A percentile compares a stretch with the other conserved stretches of the same genome.
Conservation (phyloP, 345 rosid genomes). For the Dimocarpus longan region DNA sequence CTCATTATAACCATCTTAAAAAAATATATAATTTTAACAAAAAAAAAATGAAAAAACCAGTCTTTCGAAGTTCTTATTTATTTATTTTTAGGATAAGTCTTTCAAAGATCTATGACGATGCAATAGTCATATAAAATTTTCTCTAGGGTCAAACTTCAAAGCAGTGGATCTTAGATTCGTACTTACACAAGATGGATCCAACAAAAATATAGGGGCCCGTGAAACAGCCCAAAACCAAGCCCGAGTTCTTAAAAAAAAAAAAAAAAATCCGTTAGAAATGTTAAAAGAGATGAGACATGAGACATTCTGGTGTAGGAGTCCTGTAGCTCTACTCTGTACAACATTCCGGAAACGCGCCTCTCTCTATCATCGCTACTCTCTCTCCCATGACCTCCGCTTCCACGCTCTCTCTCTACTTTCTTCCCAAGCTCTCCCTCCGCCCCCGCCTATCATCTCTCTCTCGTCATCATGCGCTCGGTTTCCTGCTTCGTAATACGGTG, state of each 20-base stretch:
- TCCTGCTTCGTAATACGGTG: slow-evolving; percentile 25
- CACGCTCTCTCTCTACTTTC: slow-evolving; percentile 48
- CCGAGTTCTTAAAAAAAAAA: background rate
- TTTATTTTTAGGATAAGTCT: no score
- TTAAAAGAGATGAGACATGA: background rate
- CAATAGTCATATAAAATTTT: no score
- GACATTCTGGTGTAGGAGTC: background rate
- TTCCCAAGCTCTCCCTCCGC: slow-evolving; percentile 44
- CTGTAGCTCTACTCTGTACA: background rate
- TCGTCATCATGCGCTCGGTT: slow-evolving; percentile 20
- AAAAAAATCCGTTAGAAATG: background rate
- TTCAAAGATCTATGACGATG: no score
- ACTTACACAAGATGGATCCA: background rate
- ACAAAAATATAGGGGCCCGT: background rate
- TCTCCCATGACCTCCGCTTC: slow-evolving; percentile 57
- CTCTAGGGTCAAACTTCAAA: no score
- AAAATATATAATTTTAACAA: no score
- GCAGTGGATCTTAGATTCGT: no score
- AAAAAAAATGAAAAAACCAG: no score
- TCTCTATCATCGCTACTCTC: background rate
- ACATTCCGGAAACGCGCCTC: slow-evolving; percentile 25
- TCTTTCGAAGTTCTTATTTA: no score
- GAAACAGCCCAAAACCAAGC: background rate
- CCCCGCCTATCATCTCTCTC: slow-evolving; percentile 16
- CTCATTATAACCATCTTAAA: background rate